Evolutionary conservation across 2,329 filamentous ascomycete genomes (phyloP).

Genomic region (Triangularia setosa): DNA sequence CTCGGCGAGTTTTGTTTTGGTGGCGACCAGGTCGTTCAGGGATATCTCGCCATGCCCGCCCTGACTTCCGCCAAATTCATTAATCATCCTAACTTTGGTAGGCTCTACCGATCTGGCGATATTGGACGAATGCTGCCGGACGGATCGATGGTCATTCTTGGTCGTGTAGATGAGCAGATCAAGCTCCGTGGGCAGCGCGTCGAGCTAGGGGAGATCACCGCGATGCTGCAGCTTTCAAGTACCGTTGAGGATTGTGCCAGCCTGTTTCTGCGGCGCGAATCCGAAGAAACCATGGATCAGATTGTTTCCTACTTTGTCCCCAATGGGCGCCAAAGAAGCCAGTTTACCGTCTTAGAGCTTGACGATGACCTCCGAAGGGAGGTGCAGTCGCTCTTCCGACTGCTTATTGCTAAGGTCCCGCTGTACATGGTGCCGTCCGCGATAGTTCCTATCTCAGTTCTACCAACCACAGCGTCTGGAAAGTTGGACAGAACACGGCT

Average conservation of each 20-base stretch:
- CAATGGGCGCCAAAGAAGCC: neutral
- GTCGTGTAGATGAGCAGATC: constrained; percentile 73
- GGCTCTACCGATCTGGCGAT: constrained; percentile 79
- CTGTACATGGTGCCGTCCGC: constrained; percentile 76
- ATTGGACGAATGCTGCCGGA: constrained; percentile 74
- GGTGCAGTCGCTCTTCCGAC: constrained; percentile 48
- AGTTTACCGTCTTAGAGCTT: constrained; percentile 38
- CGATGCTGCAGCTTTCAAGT: constrained; percentile 49
- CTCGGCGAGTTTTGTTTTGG: constrained; percentile 85
- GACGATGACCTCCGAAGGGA: constrained; percentile 28
- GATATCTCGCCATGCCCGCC: constrained; percentile 65
- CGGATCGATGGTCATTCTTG: constrained; percentile 68
- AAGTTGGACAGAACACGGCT: constrained; percentile 66
- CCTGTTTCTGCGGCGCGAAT: constrained; percentile 48
- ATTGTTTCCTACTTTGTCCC: constrained; percentile 69
- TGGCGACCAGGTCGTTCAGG: constrained; percentile 72
- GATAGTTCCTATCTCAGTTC: constrained; percentile 62
- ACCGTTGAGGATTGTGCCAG: constrained; percentile 60
- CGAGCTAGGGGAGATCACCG: constrained; percentile 73
- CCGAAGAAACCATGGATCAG: constrained; percentile 41
- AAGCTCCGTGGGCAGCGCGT: constrained; percentile 79
- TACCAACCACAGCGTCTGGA: constrained; percentile 71
- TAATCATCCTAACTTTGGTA: constrained; percentile 62
- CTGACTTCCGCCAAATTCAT: constrained; percentile 66
- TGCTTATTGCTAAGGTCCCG: constrained; percentile 56